These are phyloP conservation scores for Elaeis oleifera DNA, from an alignment of 202 grass and related monocot genomes.

Conservation along the genomic window DNA sequence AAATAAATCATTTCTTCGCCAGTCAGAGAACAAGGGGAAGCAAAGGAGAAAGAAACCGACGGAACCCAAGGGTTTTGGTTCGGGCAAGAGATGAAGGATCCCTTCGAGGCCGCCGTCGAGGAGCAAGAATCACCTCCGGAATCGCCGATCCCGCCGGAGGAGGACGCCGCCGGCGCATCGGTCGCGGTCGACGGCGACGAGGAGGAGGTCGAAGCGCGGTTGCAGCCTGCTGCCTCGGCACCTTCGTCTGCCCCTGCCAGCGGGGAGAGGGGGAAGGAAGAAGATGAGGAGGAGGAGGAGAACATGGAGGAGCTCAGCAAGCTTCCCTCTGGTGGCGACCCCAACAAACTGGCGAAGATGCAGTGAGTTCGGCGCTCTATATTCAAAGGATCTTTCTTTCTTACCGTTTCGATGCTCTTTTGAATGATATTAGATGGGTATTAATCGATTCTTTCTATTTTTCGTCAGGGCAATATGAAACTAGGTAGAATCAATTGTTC, in stretches of 20 bases:
- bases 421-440: neutral
- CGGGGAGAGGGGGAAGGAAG: slow-evolving; percentile 49
- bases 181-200: slow-evolving; percentile 2
- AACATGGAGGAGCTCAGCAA: slow-evolving; percentile 97
- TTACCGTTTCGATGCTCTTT: neutral
- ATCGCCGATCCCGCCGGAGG: slow-evolving; percentile 35
- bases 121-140: slow-evolving; percentile 78
- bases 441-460: too few relatives aligned
- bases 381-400: neutral
- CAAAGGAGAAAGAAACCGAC: too few relatives aligned
- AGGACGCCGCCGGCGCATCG: slow-evolving; percentile 2
- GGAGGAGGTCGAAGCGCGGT: neutral
- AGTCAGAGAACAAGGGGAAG: too few relatives aligned
- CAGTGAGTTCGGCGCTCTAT: slow-evolving; percentile 29
- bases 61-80: neutral
- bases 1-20: too few relatives aligned
- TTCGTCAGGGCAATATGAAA: too few relatives aligned
- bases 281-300: slow-evolving; percentile 51
- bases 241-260: slow-evolving; percentile 17
- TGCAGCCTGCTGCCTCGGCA: slow-evolving; percentile 9
- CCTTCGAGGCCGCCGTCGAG: slow-evolving; percentile 89
- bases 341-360: slow-evolving; percentile 65
- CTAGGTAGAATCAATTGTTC: too few relatives aligned
- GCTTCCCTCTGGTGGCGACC: slow-evolving; percentile 48
- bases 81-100: slow-evolving; percentile 62